These are phyloP conservation scores for Aschersonia sp. DNA, from an alignment of 2,329 filamentous ascomycete species.

Conservation along the genomic window DNA sequence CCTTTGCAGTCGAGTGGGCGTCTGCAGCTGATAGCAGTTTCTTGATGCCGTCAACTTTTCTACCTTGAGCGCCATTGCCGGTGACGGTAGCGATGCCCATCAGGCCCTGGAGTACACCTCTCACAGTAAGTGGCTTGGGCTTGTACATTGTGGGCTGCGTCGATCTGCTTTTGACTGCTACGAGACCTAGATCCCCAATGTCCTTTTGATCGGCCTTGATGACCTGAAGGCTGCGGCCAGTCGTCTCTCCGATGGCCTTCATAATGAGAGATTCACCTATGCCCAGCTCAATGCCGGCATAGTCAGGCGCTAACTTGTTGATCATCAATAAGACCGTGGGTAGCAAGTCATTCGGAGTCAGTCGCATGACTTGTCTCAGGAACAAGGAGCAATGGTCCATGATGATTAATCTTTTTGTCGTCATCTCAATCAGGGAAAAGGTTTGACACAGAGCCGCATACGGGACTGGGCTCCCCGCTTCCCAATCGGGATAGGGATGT, in stretches of 20 bases:
- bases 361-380: conserved; percentile 79
- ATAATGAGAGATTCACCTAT: conserved; percentile 97
- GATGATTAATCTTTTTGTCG: conserved; percentile 80
- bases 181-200: conserved; percentile 86
- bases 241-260: conserved; percentile 94
- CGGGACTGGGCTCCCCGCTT: conserved; percentile 72
- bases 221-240: conserved; percentile 71
- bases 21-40: conserved; percentile 90
- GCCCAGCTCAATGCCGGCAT: conserved; percentile 91
- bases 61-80: conserved; percentile 75
- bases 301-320: conserved; percentile 94
- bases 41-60: conserved; percentile 91
- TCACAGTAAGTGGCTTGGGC: conserved; percentile 77
- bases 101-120: conserved; percentile 73
- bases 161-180: conserved; percentile 87
- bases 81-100: conserved; percentile 78
- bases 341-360: conserved; percentile 78
- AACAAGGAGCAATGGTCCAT: conserved; percentile 82
- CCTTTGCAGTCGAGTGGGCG: conserved; percentile 55
- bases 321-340: conserved; percentile 91
- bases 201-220: conserved; percentile 96
- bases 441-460: conserved; percentile 91
- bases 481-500: conserved; percentile 93
- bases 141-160: conserved; percentile 99
- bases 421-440: conserved; percentile 90